A percentile compares a stretch with the other conserved stretches of the same genome.
Evolutionary conservation across 768 basidiomycete species (phyloP).

Genomic region (Rhodotorula paludigena): DNA sequence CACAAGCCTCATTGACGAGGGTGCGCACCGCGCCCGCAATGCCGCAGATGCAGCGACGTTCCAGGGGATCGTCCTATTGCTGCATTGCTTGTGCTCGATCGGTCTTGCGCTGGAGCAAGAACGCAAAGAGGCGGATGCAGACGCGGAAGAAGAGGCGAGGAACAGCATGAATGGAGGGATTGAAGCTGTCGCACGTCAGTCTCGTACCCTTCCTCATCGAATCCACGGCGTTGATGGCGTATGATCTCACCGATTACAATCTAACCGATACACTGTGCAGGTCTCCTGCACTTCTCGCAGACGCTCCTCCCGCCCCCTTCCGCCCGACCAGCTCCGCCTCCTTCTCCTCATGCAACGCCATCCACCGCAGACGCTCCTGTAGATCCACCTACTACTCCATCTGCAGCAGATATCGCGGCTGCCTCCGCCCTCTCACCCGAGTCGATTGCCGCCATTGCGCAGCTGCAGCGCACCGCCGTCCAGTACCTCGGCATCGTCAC

Average conservation of each 20-base stretch:
- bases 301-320: slow-evolving; percentile 7
- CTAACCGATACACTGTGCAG: no score
- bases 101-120: slow-evolving; percentile 14
- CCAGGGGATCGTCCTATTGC: slow-evolving; percentile 23
- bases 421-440: neutral
- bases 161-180: neutral
- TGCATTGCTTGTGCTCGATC: slow-evolving; percentile 23
- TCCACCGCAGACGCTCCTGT: neutral
- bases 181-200: slow-evolving; percentile 12
- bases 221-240: no score
- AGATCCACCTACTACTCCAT: neutral
- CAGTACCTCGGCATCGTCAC: slow-evolving; percentile 24
- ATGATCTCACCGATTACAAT: no score
- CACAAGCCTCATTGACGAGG: neutral
- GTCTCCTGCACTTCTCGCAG: slow-evolving; percentile 10
- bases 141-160: neutral
- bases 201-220: neutral
- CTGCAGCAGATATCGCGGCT: neutral
- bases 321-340: neutral
- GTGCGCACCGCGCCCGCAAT: neutral
- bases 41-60: slow-evolving; percentile 19
- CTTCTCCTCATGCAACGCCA: neutral
- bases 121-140: neutral
- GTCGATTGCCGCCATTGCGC: slow-evolving; percentile 3
- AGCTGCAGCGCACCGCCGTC: slow-evolving; percentile 28